Conservation (phyloP, 495 filamentous ascomycete genomes). For the Annulohypoxylon bovei region DNA sequence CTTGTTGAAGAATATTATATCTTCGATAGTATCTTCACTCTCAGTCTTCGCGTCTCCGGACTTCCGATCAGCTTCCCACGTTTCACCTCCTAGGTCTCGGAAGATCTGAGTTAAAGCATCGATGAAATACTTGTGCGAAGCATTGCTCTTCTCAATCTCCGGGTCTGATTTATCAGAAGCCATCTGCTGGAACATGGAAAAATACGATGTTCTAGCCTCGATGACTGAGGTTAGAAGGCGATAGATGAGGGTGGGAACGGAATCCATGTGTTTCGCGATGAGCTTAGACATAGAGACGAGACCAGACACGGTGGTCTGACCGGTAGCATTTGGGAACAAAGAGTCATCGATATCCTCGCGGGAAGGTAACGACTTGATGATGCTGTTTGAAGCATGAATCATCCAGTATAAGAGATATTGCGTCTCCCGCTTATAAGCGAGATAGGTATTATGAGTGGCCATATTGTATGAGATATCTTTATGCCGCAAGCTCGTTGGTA, state of each 20-base stretch:
- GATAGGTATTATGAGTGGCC: conserved; percentile 41
- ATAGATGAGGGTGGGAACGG: conserved; percentile 42
- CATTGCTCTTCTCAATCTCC: conserved; percentile 52
- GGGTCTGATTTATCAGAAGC: conserved; percentile 47
- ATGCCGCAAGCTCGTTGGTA: neutral
- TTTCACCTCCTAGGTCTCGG: conserved; percentile 39
- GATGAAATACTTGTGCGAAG: conserved; percentile 54
- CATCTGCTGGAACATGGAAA: conserved; percentile 45
- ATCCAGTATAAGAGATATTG: conserved; percentile 55
- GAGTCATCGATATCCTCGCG: conserved; percentile 5
- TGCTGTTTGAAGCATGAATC: conserved; percentile 47
- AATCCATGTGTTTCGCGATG: conserved; percentile 46
- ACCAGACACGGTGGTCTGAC: conserved; percentile 43
- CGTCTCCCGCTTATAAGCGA: conserved; percentile 53
- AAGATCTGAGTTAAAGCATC: conserved; percentile 52
- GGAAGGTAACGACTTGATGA: conserved; percentile 38
- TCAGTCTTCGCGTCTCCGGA: neutral
- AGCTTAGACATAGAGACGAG: conserved; percentile 49
- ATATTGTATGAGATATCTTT: neutral
- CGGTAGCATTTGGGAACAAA: conserved; percentile 38
- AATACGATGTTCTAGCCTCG: conserved; percentile 31
- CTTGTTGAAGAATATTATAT: neutral
- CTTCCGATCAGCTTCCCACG: neutral
- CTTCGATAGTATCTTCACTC: neutral
- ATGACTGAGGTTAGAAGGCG: conserved; percentile 49